Evolutionary conservation across 345 rosid species (phyloP).

Genomic region (Lagerstroemia speciosa): DNA sequence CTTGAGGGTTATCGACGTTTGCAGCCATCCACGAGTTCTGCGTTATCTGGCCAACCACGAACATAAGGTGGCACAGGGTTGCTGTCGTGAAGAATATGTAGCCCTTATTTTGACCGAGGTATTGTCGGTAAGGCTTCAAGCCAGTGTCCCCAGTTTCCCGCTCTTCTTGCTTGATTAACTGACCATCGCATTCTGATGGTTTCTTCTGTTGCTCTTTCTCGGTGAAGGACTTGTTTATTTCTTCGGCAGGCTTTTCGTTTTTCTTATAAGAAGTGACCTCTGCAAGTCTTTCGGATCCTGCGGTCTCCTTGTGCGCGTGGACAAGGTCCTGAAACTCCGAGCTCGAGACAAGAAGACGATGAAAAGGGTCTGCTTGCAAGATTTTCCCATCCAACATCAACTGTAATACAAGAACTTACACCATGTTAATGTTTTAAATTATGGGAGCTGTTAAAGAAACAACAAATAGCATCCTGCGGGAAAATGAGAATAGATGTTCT

Average conservation of each 20-base stretch:
- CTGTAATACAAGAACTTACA: constrained; percentile 40
- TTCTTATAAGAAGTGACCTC: constrained; percentile 30
- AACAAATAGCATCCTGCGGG: too few relatives aligned
- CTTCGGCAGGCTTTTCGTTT: constrained; percentile 23
- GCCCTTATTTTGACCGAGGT: constrained; percentile 67
- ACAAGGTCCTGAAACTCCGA: constrained; percentile 76
- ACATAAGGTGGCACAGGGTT: constrained; percentile 30
- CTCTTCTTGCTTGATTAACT: constrained; percentile 76
- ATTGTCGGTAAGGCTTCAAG: constrained; percentile 58
- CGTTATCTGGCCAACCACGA: constrained; percentile 46
- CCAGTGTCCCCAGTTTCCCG: constrained; percentile 79
- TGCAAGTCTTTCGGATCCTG: constrained; percentile 61
- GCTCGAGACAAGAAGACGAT: constrained; percentile 50
- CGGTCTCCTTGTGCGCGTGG: constrained; percentile 89
- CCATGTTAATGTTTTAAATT: too few relatives aligned
- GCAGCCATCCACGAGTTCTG: constrained; percentile 83
- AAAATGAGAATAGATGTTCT: too few relatives aligned
- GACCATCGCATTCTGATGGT: constrained; percentile 40
- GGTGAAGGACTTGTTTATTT: constrained; percentile 46
- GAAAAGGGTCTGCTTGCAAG: constrained; percentile 60
- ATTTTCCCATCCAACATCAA: constrained; percentile 92
- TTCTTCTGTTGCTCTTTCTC: constrained; percentile 31
- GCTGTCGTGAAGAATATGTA: constrained; percentile 54
- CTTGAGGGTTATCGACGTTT: constrained; percentile 52
- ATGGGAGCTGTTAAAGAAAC: too few relatives aligned